Percentiles rank a stretch among this genome's conserved stretches.
phyloP scores from a whole-genome alignment of 1,139 yeast species.

The Saccharomyces uvarum region DNA sequence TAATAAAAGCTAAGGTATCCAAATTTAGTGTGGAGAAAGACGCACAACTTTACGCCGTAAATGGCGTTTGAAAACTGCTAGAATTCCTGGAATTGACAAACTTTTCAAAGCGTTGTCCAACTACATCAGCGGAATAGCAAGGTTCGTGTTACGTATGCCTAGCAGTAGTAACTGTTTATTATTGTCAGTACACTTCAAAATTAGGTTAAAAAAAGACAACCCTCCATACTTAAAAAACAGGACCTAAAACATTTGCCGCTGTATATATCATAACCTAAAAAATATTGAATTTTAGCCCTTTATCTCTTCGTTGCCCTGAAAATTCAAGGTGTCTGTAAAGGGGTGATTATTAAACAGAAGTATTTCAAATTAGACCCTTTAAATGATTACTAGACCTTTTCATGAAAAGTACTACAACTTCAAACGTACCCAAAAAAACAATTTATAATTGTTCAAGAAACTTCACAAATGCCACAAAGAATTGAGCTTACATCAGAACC shows the following conservation, averaged over 20 bases:
- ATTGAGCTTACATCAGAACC: constrained; percentile 31
- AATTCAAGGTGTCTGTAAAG: neutral
- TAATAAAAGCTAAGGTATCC: neutral
- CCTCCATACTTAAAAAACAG: neutral
- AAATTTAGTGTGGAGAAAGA: neutral
- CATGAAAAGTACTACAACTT: neutral
- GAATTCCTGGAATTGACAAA: neutral
- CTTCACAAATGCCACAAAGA: constrained; percentile 12
- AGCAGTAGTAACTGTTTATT: neutral
- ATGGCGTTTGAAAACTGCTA: too few relatives aligned
- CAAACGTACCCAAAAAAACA: neutral
- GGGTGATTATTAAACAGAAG: neutral
- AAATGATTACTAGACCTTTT: neutral
- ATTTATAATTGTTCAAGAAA: neutral
- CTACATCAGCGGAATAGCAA: too few relatives aligned
- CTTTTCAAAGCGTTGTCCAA: neutral
- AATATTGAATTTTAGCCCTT: neutral
- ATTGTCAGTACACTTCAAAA: neutral
- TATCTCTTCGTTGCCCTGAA: neutral
- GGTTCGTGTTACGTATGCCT: too few relatives aligned
- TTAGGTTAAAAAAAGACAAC: neutral
- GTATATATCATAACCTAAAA: neutral
- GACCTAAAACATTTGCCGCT: neutral
- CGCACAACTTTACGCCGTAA: neutral
- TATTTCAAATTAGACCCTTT: neutral